Base-by-base conservation (phyloP, 257 asterid genomes). In the Salvia hispanica region DNA sequence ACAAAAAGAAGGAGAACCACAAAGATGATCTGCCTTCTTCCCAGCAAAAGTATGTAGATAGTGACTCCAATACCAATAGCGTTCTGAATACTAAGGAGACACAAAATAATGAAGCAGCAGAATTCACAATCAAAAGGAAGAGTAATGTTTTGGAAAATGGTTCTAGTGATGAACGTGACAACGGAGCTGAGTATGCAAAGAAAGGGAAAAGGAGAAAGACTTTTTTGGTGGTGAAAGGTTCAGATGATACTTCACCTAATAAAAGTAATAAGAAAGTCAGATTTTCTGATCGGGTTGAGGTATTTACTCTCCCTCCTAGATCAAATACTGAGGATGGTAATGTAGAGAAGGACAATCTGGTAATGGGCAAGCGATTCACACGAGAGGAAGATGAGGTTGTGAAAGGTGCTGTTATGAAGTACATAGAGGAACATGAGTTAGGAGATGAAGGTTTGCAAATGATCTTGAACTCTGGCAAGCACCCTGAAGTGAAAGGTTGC, bases 291-390 rank as follows among this genome's bases (percentile, higher is more conserved):
- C 53, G 73, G 64, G 78, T 5, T 71, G 83, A 80, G 71, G 74
- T 80, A 40, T 80, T 80, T 47, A 39, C 74, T 39, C 48, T 69
- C 11, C 73, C 80, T 15, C 48, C 57, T 34, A 55, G 74, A 55
- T 70, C 62, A 15, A 37, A 71, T 33, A 37, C 9, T 8, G 68
- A 25, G 52, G 45, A 54, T 53, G 62, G 12, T 14, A 39, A 51
- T 25, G 72, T 0, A 4, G 65, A 48, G 40, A 71, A 14, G 63
- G 84, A 71, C 2, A 36, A 72, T 48, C 64, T 84, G 51, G 67
- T 84, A 9, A 67, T 62, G 63, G 89, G 89, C 51, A 77, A 75
- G 82, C 77, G 89, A 11, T 81, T 79, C 74, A 77, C 85, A 0
- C 64, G 2, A 3, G 83, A 80, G 37, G 90, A 84, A 78, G 79